A percentile compares a stretch with the other conserved stretches of the same genome.
Conservation (phyloP, 2,329 filamentous ascomycete species). For the Chalaropsis ovoidea region DNA sequence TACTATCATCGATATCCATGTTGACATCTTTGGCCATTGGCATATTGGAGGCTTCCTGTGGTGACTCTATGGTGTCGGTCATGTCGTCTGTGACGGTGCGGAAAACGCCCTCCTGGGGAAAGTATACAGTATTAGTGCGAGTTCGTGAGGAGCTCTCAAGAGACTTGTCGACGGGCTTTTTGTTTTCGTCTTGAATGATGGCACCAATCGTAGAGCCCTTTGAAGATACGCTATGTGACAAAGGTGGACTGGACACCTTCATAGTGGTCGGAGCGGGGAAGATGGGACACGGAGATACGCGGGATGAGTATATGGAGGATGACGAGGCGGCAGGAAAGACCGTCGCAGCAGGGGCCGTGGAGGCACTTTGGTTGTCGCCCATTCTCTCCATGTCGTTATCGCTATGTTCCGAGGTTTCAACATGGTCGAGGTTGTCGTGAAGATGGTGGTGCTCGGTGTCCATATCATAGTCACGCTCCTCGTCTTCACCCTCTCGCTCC, state of each 20-base stretch:
- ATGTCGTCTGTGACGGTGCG: constrained; percentile 49
- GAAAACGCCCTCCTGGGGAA: constrained; percentile 54
- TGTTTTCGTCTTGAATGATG: neutral
- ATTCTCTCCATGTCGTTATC: neutral
- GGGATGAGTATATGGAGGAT: constrained; percentile 12
- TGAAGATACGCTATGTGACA: constrained; percentile 25
- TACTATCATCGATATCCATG: constrained; percentile 29
- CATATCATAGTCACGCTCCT: neutral
- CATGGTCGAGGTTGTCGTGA: neutral
- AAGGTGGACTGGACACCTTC: constrained; percentile 14
- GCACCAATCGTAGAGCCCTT: neutral
- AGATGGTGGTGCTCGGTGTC: neutral
- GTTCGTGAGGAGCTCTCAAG: constrained; percentile 27
- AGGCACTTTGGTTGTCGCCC: neutral
- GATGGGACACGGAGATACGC: constrained; percentile 8
- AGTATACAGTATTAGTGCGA: constrained; percentile 43
- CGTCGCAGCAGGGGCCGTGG: neutral
- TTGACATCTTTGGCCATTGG: neutral
- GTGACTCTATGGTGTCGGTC: constrained; percentile 28
- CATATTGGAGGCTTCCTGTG: neutral
- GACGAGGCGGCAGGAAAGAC: neutral
- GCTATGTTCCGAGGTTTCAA: neutral
- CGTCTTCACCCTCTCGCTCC: neutral
- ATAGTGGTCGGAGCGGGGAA: constrained; percentile 11
- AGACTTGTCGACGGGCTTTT: neutral